Conservation (phyloP, 2,329 filamentous ascomycete genomes). For the Nigrograna mackinnonii region DNA sequence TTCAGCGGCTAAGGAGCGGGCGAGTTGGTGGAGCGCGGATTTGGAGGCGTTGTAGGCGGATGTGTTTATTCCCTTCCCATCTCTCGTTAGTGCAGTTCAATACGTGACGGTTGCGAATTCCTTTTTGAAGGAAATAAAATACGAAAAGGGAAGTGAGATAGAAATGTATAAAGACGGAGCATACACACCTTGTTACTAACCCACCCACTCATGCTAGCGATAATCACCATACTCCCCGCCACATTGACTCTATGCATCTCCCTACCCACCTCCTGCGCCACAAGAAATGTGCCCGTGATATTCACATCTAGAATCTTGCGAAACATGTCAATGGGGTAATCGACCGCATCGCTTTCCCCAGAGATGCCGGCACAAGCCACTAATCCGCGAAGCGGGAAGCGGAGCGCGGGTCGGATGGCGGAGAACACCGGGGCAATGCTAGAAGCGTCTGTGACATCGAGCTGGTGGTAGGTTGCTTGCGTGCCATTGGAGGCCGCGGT, state of each 20-base stretch:
- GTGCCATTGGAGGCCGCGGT: conserved; percentile 7
- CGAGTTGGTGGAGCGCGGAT: conserved; percentile 57
- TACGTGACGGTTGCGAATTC: no score
- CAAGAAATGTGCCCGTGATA: conserved; percentile 40
- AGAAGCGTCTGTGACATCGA: conserved; percentile 24
- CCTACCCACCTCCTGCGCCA: conserved; percentile 34
- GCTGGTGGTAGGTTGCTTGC: conserved; percentile 16
- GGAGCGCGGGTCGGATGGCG: conserved; percentile 9
- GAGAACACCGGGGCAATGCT: conserved; percentile 13
- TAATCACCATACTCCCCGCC: conserved; percentile 40
- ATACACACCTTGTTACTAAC: conserved; percentile 34
- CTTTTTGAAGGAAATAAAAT: no score
- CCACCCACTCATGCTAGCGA: conserved; percentile 42
- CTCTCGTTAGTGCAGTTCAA: no score
- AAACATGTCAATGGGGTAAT: conserved; percentile 36
- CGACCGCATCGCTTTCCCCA: conserved; percentile 32
- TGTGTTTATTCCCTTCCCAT: conserved; percentile 42
- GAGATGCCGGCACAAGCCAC: conserved; percentile 33
- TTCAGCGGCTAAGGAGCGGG: conserved; percentile 54
- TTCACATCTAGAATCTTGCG: conserved; percentile 42
- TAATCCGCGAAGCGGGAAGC: conserved; percentile 25
- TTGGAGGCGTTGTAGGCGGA: conserved; percentile 59
- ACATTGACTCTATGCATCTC: conserved; percentile 33
- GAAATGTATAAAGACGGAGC: no score
- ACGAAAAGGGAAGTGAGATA: no score